A percentile compares a stretch with the other conserved stretches of the same genome.
phyloP scores from a whole-genome alignment of 129 eudicot genomes.

The Flaveria linearis region DNA sequence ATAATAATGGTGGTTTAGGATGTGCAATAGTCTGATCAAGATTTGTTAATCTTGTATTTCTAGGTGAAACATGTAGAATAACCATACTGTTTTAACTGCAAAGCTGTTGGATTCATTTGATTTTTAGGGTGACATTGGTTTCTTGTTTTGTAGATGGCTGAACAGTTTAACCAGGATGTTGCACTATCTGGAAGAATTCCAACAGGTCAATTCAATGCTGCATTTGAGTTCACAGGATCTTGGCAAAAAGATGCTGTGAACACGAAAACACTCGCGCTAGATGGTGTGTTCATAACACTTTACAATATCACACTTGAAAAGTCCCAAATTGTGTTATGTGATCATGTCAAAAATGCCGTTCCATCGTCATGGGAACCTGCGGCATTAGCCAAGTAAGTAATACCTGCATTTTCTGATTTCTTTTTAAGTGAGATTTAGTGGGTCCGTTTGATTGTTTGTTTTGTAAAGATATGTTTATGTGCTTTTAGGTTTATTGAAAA shows the following conservation, averaged over 20 bases:
- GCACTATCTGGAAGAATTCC: constrained; percentile 71
- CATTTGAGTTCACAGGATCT: constrained; percentile 64
- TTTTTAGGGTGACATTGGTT: neutral
- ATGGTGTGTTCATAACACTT: constrained; percentile 61
- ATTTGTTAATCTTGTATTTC: neutral
- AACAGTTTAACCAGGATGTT: constrained; percentile 68
- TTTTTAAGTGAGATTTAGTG: neutral
- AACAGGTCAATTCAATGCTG: constrained; percentile 72
- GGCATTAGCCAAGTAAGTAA: constrained; percentile 64
- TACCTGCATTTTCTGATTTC: neutral
- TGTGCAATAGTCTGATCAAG: too few relatives aligned
- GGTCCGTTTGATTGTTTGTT: neutral
- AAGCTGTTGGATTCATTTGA: neutral
- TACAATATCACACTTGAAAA: constrained; percentile 67
- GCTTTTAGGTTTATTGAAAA: constrained; percentile 64
- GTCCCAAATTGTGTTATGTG: constrained; percentile 53
- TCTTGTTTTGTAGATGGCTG: constrained; percentile 60
- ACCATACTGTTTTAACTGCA: neutral
- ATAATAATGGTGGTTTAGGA: neutral
- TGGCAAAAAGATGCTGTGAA: constrained; percentile 77
- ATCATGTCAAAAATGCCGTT: constrained; percentile 66
- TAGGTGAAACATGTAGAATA: too few relatives aligned
- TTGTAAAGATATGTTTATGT: neutral
- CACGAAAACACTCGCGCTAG: constrained; percentile 67
- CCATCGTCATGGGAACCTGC: constrained; percentile 81